These are phyloP conservation scores for Thielaviopsis populi DNA, from an alignment of 2,329 filamentous ascomycete species.

Conservation along the genomic window DNA sequence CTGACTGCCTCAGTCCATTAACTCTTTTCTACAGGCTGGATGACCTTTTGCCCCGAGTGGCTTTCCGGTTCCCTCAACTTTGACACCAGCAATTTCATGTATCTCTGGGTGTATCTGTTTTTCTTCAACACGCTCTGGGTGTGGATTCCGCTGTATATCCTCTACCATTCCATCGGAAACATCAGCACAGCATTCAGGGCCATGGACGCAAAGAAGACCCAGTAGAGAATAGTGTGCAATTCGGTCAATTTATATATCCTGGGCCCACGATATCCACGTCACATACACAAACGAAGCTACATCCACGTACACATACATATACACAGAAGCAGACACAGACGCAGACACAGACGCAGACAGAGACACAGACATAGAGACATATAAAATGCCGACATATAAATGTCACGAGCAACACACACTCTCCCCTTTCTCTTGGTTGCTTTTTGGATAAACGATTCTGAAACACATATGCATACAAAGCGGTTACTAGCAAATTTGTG, in stretches of 20 bases:
- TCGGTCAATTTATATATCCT: not conserved
- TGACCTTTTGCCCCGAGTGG: constrained; percentile 60
- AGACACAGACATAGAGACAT: no score
- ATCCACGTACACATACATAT: not conserved
- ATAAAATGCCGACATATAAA: not conserved
- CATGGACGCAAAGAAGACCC: constrained; percentile 21
- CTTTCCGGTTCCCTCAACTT: constrained; percentile 46
- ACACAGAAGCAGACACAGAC: constrained; percentile 21
- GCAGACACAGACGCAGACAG: no score
- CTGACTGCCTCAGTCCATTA: not conserved
- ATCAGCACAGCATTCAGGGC: constrained; percentile 38
- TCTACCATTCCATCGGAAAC: constrained; percentile 40
- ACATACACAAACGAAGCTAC: no score
- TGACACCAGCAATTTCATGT: constrained; percentile 52
- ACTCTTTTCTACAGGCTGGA: constrained; percentile 37
- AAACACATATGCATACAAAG: not conserved
- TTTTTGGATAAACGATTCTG: not conserved
- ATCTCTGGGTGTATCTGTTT: constrained; percentile 50
- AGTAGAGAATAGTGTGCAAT: not conserved
- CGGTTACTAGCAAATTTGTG: not conserved
- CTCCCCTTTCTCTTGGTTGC: not conserved
- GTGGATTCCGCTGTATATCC: constrained; percentile 43
- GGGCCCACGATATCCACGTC: no score
- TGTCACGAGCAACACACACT: not conserved
- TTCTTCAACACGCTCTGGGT: constrained; percentile 60